Evolutionary conservation across 2,329 filamentous ascomycete species (phyloP), one percentile per base, ranked within the genome.

Genomic region (Dactylellina parvicollis): DNA sequence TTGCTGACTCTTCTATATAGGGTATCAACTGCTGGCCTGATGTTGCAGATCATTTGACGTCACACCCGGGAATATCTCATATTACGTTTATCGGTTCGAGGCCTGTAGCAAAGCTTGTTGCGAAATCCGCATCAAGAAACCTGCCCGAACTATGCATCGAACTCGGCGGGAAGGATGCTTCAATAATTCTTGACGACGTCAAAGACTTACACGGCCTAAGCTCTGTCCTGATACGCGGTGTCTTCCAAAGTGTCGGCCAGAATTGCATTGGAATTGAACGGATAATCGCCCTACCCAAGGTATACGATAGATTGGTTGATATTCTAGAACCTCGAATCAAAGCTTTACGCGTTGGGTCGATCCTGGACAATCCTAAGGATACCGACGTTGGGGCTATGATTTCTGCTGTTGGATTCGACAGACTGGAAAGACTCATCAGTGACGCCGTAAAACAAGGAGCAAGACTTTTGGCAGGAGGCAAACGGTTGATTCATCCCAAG

Each of bases 201-300:
- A 81, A 81, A 50, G 86, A 92, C 77, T 84, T 98, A 70, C 82
- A 86, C 3, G 87, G 90, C 42, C 89, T 98, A 54, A 86, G 87
- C 38, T 91, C 92, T 75, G 90, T 96, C 75, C 86, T 98, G 75
- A 89, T 99, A 82, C 88, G 95, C 59, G 95, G 94, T 57, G 92
- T 92, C 8, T 99, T 98, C 82, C 95, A 99, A 81, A 92, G 92
- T 56, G 90, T 92, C 14, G 95, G 95, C 0, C 95, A 99, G 81
- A 99, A 99, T 82, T 99, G 95, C 82, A 94, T 99, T 79, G 95
- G 95, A 62, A 94, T 97, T 76, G 95, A 99, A 83, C 90, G 95
- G 64, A 89, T 98, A 79, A 89, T 98, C 77, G 92, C 90, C 22
- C 86, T 91, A 14, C 89, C 92, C 1, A 83, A 83, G n/a, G 85